These are phyloP conservation scores for Cladorrhinum sp. DNA, from an alignment of 2,329 filamentous ascomycete species.

Conservation along the genomic window DNA sequence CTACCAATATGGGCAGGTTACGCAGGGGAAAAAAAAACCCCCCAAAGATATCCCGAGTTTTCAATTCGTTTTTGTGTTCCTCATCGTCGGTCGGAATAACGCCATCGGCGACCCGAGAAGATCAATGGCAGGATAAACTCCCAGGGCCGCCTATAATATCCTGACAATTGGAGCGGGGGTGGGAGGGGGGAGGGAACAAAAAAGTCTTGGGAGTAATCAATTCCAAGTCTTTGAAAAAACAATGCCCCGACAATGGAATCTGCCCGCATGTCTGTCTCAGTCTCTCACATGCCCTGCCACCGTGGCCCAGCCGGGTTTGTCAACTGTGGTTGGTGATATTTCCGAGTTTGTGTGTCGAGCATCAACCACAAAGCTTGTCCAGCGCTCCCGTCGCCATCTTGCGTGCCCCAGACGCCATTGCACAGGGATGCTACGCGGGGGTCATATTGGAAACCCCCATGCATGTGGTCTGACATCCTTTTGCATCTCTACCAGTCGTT, in stretches of 20 bases:
- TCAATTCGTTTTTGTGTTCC: conserved; percentile 8
- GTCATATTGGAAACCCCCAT: background rate
- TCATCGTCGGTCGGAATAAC: conserved; percentile 16
- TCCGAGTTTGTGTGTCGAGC: background rate
- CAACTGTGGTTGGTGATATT: background rate
- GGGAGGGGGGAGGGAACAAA: background rate
- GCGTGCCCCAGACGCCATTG: background rate
- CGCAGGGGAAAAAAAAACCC: background rate
- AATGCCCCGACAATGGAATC: background rate
- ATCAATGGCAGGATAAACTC: conserved; percentile 1
- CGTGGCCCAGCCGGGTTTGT: background rate
- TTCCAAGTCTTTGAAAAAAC: background rate
- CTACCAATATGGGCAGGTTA: conserved; percentile 18
- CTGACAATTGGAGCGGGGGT: background rate
- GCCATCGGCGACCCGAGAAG: conserved; percentile 8
- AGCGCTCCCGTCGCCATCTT: background rate
- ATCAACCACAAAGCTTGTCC: background rate
- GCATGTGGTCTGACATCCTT: background rate
- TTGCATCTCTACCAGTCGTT: no score
- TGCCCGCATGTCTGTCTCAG: background rate
- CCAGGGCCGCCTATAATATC: background rate
- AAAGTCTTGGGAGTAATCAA: background rate
- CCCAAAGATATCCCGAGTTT: background rate
- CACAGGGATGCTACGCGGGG: background rate
- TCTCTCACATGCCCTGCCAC: background rate